Base-by-base conservation (phyloP, 2,329 filamentous ascomycete species). In the Phialophora chinensis region DNA sequence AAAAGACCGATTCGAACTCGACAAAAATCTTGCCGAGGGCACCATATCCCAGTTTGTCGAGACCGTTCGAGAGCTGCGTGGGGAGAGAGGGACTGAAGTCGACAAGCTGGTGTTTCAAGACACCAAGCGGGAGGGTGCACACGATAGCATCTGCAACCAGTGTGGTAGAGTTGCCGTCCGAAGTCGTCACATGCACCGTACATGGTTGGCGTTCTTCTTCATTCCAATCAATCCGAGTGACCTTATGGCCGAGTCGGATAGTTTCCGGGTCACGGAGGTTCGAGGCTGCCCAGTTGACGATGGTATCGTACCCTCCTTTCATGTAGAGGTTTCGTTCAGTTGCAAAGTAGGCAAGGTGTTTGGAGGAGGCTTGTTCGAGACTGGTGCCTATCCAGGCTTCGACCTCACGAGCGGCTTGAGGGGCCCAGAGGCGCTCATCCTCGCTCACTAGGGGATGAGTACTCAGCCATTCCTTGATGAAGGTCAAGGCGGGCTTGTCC, bases 291-390 rank as follows among this genome's bases (percentile, higher is more conserved):
- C 79, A 81, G 42, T 80, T 73, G 29, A 81, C 76, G 33, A 81
- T 78, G 56, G 75, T 77, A 67, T 81, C 79, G 66, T 81, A 81
- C n/a, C 79, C 79, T 44, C 79, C 79, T 70, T 80, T 80, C 78
- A 81, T 80, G 71, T 81, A 81, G 44, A 81, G 73, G 69, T 81
- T 81, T 59, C 79, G 73, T 71, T 81, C 79, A 1, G 79, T 80
- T 31, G 80, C 75, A 60, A 81, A 81, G 63, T 81, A 81, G 61
- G 75, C 77, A 57, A 81, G 72, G 70, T 80, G 75, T 67, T 80
- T 80, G 20, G 79, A 76, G 60, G 79, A 80, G 20, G 79, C 79
- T 63, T 78, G 73, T 55, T 80, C 78, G 33, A 78, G 77, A 59
- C 76, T 77, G 29, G 78, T 80, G 17, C 79, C 79, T 50, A 81